A percentile compares a stretch with the other conserved stretches of the same genome.
phyloP scores from a whole-genome alignment of 139 green algal genomes.

The Spirogloea muscicola region DNA sequence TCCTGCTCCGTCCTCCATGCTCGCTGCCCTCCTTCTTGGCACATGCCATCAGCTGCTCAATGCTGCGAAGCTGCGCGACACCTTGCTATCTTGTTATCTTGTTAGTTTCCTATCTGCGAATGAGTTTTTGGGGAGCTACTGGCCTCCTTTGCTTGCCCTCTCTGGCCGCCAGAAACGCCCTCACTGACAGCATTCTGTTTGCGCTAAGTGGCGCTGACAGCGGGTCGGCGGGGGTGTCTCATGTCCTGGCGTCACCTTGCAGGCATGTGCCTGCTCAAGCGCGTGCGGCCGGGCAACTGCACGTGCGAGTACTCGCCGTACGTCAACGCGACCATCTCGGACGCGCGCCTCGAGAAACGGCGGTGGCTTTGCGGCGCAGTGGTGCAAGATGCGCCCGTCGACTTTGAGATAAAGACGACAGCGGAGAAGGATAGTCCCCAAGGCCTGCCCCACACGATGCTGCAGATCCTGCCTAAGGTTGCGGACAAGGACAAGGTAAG shows the following conservation, averaged over 20 bases:
- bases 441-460: conserved; percentile 28
- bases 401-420: background rate
- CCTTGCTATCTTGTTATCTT: too few relatives aligned
- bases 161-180: too few relatives aligned
- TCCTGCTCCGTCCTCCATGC: background rate
- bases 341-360: conserved; percentile 8
- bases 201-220: too few relatives aligned
- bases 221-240: too few relatives aligned
- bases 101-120: too few relatives aligned
- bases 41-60: too few relatives aligned
- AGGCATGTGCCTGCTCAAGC: conserved; percentile 18
- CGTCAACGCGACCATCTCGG: background rate
- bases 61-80: too few relatives aligned
- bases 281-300: conserved; percentile 11
- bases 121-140: too few relatives aligned
- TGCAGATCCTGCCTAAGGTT: conserved; percentile 3
- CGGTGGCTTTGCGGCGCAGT: conserved; percentile 15
- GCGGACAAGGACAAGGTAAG: too few relatives aligned
- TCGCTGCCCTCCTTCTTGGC: background rate
- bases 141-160: too few relatives aligned
- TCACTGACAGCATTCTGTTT: too few relatives aligned
- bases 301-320: conserved; percentile 23
- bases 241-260: too few relatives aligned
- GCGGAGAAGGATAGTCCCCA: background rate
- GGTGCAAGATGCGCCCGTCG: background rate